Conservation (phyloP, 2,329 filamentous ascomycete genomes). For the Clarireedia homoeocarpa region DNA sequence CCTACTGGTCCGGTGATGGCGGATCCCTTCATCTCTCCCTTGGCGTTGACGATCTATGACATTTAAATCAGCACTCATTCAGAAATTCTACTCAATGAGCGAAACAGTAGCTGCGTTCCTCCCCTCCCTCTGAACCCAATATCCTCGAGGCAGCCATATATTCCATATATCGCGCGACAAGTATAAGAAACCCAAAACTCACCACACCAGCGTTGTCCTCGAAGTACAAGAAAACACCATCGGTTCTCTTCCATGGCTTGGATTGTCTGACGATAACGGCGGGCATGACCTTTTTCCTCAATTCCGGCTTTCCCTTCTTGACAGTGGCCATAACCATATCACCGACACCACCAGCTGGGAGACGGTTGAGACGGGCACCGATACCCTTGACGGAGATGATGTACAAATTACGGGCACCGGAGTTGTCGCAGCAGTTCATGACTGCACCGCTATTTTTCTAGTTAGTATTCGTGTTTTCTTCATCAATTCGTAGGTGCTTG, state of each 20-base stretch:
- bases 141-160: background rate
- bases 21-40: conserved; percentile 99
- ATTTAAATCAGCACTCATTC: conserved; percentile 31
- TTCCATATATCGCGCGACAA: background rate
- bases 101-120: background rate
- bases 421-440: conserved; percentile 99
- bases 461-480: conserved; percentile 8
- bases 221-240: conserved; percentile 99
- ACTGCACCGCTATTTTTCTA: conserved; percentile 70
- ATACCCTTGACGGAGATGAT: conserved; percentile 99
- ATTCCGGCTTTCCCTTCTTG: conserved; percentile 99
- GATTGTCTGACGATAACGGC: conserved; percentile 97
- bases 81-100: background rate
- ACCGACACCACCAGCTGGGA: conserved; percentile 94
- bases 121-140: background rate
- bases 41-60: conserved; percentile 93
- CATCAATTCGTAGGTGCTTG: background rate
- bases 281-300: conserved; percentile 99
- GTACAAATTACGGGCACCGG: conserved; percentile 96
- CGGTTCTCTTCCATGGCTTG: conserved; percentile 98
- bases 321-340: conserved; percentile 99
- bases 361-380: conserved; percentile 93
- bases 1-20: conserved; percentile 98
- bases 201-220: conserved; percentile 99
- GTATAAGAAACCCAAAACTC: conserved; percentile 38